Conservation (phyloP, 352 stramenopile species). For the Phytophthora capsici region DNA sequence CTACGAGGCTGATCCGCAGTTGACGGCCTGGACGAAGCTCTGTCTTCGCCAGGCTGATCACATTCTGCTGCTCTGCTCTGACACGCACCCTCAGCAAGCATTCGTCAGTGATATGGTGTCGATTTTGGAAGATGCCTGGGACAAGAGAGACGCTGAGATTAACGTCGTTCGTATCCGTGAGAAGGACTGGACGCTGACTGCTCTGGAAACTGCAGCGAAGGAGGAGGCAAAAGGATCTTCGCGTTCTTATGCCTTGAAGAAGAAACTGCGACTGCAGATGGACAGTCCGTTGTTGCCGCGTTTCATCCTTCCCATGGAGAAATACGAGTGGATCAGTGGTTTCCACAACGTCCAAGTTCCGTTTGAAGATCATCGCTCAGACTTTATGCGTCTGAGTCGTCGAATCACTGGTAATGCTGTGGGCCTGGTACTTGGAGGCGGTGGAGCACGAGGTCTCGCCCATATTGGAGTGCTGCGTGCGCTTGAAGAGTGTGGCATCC, state of each 20-base stretch:
- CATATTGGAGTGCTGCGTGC: constrained; percentile 95
- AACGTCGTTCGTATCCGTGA: constrained; percentile 83
- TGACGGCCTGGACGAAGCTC: constrained; percentile 84
- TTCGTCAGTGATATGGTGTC: constrained; percentile 77
- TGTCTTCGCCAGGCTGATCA: constrained; percentile 88
- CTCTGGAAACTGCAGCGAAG: constrained; percentile 54
- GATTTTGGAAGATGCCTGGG: constrained; percentile 74
- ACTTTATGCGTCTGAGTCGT: constrained; percentile 89
- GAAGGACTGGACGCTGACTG: constrained; percentile 75
- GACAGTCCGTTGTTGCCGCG: constrained; percentile 66
- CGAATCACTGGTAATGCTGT: constrained; percentile 93
- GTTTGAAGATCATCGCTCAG: constrained; percentile 72
- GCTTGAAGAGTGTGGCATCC: constrained; percentile 92
- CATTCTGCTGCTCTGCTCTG: constrained; percentile 82
- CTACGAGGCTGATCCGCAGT: constrained; percentile 75
- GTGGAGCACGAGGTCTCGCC: constrained; percentile 92
- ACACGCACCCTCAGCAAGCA: constrained; percentile 65
- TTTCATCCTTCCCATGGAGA: constrained; percentile 82
- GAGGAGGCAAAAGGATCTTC: constrained; percentile 56
- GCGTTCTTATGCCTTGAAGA: constrained; percentile 59
- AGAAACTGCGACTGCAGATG: constrained; percentile 62
- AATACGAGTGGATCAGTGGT: constrained; percentile 87
- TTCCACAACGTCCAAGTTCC: constrained; percentile 88
- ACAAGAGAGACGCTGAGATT: constrained; percentile 74
- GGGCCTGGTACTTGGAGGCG: constrained; percentile 94